Evolutionary conservation across 129 eudicot species (phyloP).

Genomic region (Helianthus tuberosus): DNA sequence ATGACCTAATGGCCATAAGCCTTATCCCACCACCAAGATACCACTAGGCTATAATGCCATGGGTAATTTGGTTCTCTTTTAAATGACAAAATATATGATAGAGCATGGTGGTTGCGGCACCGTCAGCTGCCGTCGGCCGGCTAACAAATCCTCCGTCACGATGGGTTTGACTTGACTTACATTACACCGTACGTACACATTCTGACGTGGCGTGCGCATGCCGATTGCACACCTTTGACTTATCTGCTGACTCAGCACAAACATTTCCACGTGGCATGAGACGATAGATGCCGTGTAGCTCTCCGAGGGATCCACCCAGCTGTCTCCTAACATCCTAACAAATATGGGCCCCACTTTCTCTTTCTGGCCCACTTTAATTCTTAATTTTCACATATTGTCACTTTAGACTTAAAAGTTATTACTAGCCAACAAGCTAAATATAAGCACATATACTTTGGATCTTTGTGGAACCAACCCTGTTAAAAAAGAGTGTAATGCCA

Average conservation of each 20-base stretch:
- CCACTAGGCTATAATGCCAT: too few species aligned
- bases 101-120: not conserved
- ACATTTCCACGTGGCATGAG: slow-evolving; percentile 37
- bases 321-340: slow-evolving; percentile 63
- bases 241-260: slow-evolving; percentile 31
- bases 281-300: slow-evolving; percentile 32
- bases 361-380: slow-evolving; percentile 11
- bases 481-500: not conserved
- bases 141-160: slow-evolving; percentile 29
- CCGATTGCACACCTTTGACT: slow-evolving; percentile 33
- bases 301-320: slow-evolving; percentile 35
- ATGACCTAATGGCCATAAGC: too few species aligned
- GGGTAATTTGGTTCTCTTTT: too few species aligned
- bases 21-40: too few species aligned
- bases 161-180: slow-evolving; percentile 31
- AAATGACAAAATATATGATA: not conserved
- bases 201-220: slow-evolving; percentile 38
- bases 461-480: slow-evolving; percentile 28
- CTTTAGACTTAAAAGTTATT: slow-evolving; percentile 15
- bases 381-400: not conserved
- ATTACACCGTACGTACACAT: slow-evolving; percentile 24
- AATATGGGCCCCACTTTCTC: slow-evolving; percentile 26
- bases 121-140: slow-evolving; percentile 23
- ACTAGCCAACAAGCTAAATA: slow-evolving; percentile 36
- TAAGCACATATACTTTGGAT: slow-evolving; percentile 42